Base-by-base conservation (phyloP, 1,284 basidiomycete genomes). In the Xerocomus cyaneibrunnescens region DNA sequence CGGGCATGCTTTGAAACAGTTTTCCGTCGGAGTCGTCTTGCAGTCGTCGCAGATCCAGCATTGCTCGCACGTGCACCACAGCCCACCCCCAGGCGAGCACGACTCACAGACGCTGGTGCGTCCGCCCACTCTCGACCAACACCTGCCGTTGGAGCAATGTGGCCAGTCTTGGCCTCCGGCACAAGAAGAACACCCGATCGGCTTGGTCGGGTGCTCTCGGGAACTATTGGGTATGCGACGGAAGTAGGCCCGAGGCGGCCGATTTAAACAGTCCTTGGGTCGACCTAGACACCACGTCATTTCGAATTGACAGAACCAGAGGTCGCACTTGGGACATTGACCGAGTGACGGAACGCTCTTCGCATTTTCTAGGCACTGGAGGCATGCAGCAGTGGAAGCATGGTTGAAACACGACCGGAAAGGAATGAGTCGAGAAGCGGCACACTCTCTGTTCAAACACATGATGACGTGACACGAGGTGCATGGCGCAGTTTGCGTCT, bases 1-100 rank as follows among this genome's bases (percentile, higher is more conserved):
- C 13, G 48, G 50, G 7, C 61, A 60, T 3, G 30, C 22, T 37
- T 52, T 57, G 54, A 62, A 51, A 41, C 48, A 34, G 27, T 51
- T 50, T 14, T 38, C 34, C 37, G 37, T 39, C 3, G 52, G 21
- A 17, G 50, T 46, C 1, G 45, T n/a, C 36, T 45, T 48, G 54
- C 62, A 66, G 48, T 64, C 51, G 36, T 62, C 62, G 35, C 61
- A 62, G 6, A 58, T 39, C 61, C 64, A 62, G 44, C 47, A 46
- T 28, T 49, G 46, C 36, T 61, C 47, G 54, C 64, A 62, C 3
- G 43, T 39, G 22, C 61, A 62, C 64, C 54, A 50, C 36, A 64
- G 48, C 12, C 59, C 60, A 2, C 45, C 57, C 16, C 25, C 60
- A 0, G 54, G 46, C 25, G 61, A 54, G 36, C 62, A 66, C 23